Conservation (phyloP, 257 asterid species). For the Nemophila menziesii region DNA sequence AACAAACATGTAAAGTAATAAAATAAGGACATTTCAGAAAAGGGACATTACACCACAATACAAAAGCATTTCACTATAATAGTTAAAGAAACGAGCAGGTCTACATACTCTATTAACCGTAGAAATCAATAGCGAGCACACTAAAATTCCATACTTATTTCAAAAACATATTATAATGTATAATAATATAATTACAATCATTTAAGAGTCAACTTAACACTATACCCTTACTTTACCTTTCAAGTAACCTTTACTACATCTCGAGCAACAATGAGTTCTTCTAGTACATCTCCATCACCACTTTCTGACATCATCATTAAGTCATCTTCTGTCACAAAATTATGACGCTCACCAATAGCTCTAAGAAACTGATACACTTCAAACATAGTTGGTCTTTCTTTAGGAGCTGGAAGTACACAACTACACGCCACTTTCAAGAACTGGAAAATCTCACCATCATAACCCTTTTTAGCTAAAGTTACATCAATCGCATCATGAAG, state of each 20-base stretch:
- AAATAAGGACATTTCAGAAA: too few relatives aligned
- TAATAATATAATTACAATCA: conserved; percentile 21
- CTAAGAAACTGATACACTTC: conserved; percentile 76
- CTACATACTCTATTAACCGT: background rate
- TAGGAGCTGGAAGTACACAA: conserved; percentile 51
- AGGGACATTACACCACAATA: too few relatives aligned
- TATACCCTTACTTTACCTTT: conserved; percentile 11
- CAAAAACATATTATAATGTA: conserved; percentile 1
- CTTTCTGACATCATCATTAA: conserved; percentile 32
- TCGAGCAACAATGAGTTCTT: conserved; percentile 77
- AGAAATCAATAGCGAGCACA: conserved; percentile 1
- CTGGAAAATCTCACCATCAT: conserved; percentile 61
- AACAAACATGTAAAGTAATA: too few relatives aligned
- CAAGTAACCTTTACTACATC: conserved; percentile 24
- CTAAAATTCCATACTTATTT: conserved; percentile 1
- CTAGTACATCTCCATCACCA: conserved; percentile 32
- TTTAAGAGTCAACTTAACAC: conserved; percentile 8
- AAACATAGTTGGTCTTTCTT: conserved; percentile 83
- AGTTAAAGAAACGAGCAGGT: too few relatives aligned
- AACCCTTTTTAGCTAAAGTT: conserved; percentile 45
- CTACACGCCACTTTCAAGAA: conserved; percentile 72
- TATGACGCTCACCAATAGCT: conserved; percentile 55
- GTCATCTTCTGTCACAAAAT: conserved; percentile 57
- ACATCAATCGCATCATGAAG: conserved; percentile 63
- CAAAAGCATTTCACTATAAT: background rate